Conservation (phyloP, 2,329 filamentous ascomycete genomes). For the Exophiala phaeomuriformis region DNA sequence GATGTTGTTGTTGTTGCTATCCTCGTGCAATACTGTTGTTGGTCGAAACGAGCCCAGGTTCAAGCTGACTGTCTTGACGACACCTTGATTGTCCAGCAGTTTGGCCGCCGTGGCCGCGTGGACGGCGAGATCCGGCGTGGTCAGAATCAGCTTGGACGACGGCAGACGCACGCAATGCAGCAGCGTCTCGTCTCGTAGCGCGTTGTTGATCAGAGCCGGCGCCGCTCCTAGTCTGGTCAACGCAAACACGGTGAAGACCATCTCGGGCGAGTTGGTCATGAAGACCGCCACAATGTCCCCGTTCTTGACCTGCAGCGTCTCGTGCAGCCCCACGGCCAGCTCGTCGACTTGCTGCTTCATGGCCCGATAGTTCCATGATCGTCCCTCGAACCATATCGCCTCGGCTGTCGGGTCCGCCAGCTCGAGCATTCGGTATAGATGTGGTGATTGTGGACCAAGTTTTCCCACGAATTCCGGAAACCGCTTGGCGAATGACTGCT, state of each 20-base stretch:
- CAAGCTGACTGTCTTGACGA: slow-evolving; percentile 18
- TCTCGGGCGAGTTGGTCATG: slow-evolving; percentile 45
- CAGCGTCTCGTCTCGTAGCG: slow-evolving; percentile 42
- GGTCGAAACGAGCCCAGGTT: slow-evolving; percentile 19
- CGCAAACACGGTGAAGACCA: slow-evolving; percentile 40
- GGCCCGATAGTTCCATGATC: slow-evolving; percentile 41
- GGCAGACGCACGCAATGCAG: slow-evolving; percentile 41
- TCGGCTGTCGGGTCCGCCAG: slow-evolving; percentile 36
- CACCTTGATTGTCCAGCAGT: slow-evolving; percentile 20
- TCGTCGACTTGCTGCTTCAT: slow-evolving; percentile 36
- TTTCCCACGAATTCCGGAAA: slow-evolving; percentile 33
- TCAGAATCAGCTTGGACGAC: slow-evolving; percentile 37
- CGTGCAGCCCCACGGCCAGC: slow-evolving; percentile 38
- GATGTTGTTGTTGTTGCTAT: slow-evolving; percentile 28
- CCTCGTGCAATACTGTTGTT: slow-evolving; percentile 8
- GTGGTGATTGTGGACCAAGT: slow-evolving; percentile 35
- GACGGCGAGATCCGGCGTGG: slow-evolving; percentile 39
- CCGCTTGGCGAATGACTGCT: slow-evolving; percentile 32
- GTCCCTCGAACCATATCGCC: slow-evolving; percentile 45
- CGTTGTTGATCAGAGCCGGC: slow-evolving; percentile 42
- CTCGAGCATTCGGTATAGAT: slow-evolving; percentile 39
- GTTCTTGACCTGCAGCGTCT: slow-evolving; percentile 31
- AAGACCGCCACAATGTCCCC: slow-evolving; percentile 43
- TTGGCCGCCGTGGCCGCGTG: slow-evolving; percentile 21
- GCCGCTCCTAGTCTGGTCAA: slow-evolving; percentile 43